Base-by-base conservation (phyloP, 1,139 yeast species). In the Taphrina pruni region DNA sequence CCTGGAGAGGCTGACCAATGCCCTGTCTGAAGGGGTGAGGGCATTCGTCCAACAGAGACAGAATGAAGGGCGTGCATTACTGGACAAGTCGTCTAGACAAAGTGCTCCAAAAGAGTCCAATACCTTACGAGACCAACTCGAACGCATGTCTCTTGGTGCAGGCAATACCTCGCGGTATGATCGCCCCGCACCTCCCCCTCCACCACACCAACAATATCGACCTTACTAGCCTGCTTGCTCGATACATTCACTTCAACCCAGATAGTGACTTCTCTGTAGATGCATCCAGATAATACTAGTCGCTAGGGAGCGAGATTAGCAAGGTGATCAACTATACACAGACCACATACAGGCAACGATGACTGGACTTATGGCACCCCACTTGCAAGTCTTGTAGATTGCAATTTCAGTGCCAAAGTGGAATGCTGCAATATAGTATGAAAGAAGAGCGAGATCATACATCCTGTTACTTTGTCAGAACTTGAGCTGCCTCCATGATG, bases 321-420 rank as follows among this genome's bases (percentile, higher is more conserved):
- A 43, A 17, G n/a, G 8, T 7, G 32, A 12, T 39, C 21, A 39
- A 21, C 17, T 9, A 36, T n/a, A 1, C 48, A 6, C 20, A 17
- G 20, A 41, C 20, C 9, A 26, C 64, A 12, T 57, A 73, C 74
- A 69, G 14, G 88, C 82, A 20, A 86, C 88, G 67, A 94, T 78
- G 75, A 91, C 83, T 12, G 99, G 99, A 6, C 99, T 98, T 70
- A 87, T 82, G 70, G 88, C 89, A 67, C 96, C 97, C 57, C 91
- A 84, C 77, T 86, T 88, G 75, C 95, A 89, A 41, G 96, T 92
- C 70, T 85, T 84, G 81, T 81, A 94, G 58, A 87, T 79, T 62
- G 90, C 80, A 92, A 96, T 90, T 79, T 94, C 99, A 58, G 88
- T 81, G 61, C 86, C 83, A 76, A 94, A 94, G 80, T 94, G 99